A percentile compares a stretch with the other conserved stretches of the same genome.
Evolutionary conservation across 1,284 basidiomycete species (phyloP).

Genomic region (Moesziomyces antarcticus): DNA sequence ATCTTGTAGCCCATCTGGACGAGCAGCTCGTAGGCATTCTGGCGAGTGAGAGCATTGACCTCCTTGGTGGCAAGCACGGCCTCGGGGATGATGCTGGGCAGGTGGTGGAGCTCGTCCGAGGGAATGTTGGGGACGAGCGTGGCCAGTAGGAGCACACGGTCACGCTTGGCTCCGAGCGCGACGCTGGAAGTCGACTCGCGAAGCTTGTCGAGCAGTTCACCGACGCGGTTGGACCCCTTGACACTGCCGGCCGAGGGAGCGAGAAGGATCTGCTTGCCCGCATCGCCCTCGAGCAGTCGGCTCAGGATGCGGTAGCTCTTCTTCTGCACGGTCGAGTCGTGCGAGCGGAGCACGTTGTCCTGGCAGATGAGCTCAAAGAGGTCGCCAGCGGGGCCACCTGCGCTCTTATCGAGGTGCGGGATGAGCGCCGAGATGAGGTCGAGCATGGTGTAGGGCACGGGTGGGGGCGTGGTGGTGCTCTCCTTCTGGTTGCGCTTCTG

Average conservation of each 20-base stretch:
- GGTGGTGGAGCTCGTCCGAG: conserved; percentile 79
- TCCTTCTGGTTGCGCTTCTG: conserved; percentile 45
- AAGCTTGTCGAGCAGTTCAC: conserved; percentile 56
- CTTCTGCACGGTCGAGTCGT: conserved; percentile 88
- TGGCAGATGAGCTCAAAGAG: conserved; percentile 71
- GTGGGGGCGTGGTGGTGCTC: conserved; percentile 47
- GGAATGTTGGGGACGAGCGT: conserved; percentile 80
- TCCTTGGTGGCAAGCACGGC: conserved; percentile 98
- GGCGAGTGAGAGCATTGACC: conserved; percentile 90
- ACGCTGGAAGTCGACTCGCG: conserved; percentile 71
- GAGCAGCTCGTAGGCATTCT: conserved; percentile 88
- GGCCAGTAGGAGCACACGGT: conserved; percentile 80
- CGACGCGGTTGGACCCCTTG: conserved; percentile 29
- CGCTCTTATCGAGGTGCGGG: conserved; percentile 70
- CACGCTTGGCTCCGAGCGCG: conserved; percentile 85
- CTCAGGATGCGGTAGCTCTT: conserved; percentile 90
- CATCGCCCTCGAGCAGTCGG: conserved; percentile 69
- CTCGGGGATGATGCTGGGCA: conserved; percentile 91
- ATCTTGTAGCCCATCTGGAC: conserved; percentile 94
- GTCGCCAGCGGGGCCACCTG: conserved; percentile 41
- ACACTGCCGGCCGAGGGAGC: conserved; percentile 1
- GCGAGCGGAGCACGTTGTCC: conserved; percentile 73
- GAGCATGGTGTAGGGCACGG: conserved; percentile 80
- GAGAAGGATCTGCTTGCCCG: conserved; percentile 47
- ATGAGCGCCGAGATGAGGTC: conserved; percentile 89